Evolutionary conservation across 1,284 basidiomycete genomes (phyloP).

Genomic region (Caloboletus inedulis): DNA sequence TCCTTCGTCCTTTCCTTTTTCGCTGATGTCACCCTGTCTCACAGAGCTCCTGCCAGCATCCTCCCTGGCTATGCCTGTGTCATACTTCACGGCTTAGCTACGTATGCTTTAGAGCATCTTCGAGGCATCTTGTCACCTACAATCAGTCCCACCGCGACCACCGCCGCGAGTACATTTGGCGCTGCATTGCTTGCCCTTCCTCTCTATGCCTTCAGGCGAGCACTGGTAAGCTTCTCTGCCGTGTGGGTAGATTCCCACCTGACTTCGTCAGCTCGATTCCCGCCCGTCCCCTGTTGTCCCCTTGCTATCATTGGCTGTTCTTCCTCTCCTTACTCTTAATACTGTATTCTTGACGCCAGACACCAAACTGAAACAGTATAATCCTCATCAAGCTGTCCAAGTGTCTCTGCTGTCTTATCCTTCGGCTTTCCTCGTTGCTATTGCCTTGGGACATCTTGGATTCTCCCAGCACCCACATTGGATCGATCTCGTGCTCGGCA

Average conservation of each 20-base stretch:
- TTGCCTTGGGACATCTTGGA: conserved; percentile 48
- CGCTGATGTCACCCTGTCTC: conserved; percentile 53
- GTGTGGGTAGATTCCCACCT: conserved; percentile 1
- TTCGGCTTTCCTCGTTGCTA: conserved; percentile 42
- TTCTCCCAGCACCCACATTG: conserved; percentile 55
- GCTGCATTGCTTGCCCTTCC: conserved; percentile 60
- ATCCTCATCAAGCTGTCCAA: conserved; percentile 47
- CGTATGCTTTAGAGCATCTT: conserved; percentile 61
- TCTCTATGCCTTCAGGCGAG: conserved; percentile 56
- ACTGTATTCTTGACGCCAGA: conserved; percentile 57
- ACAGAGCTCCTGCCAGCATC: conserved; percentile 42
- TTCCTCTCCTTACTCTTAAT: conserved; percentile 59
- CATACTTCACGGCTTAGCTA: conserved; percentile 52
- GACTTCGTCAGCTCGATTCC: conserved; percentile 36
- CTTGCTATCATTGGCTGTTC: conserved; percentile 49
- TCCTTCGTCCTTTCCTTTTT: conserved; percentile 50
- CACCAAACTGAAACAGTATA: conserved; percentile 45
- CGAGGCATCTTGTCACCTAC: conserved; percentile 53
- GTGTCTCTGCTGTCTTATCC: conserved; percentile 56
- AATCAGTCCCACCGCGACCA: conserved; percentile 50
- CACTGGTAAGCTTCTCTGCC: conserved; percentile 47
- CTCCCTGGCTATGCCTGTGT: conserved; percentile 66
- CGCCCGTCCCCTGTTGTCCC: conserved; percentile 43
- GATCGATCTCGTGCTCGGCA: conserved; percentile 50
- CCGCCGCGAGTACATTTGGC: conserved; percentile 55